Evolutionary conservation across 2,329 filamentous ascomycete species (phyloP), one percentile per base, ranked within the genome.

Genomic region (Chalaropsis thielavioides): DNA sequence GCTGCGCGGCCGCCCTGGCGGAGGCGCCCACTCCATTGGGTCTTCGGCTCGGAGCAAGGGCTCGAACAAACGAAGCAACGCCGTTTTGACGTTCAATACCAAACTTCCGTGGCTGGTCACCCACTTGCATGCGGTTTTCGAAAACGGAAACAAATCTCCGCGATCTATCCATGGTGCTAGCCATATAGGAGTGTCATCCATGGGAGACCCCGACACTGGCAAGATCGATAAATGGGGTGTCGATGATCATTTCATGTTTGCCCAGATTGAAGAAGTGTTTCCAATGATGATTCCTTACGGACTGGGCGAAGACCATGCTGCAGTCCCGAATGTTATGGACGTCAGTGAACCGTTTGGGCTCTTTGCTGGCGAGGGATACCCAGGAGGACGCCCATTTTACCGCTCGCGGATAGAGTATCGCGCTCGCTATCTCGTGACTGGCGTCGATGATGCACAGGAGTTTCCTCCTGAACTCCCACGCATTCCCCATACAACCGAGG

Each of bases 331-430:
- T 71, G 83, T 88, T 43, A 92, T 96, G 87, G 92, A 96, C 72
- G 83, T 96, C 43, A 96, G 91, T 71, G 89, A 92, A 70, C 82
- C 83, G 8, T 92, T 89, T 72, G 92, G 92, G 8, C 83, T 92
- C 76, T 77, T 95, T 7, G 86, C 89, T 64, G 92, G 91, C 2
- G 90, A 96, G 76, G 92, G 90, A 1, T 90, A 87, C 65, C 91
- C 91, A 0, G 89, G 89, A 61, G 92, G 92, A 2, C 85, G 87
- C 65, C 81, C 84, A 56, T 94, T 92, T 72, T 95, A 88, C 71
- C 87, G 90, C 41, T 62, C 61, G 10, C 61, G 61, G 6, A 62
- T 62, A 31, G 61, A 62, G 24, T 35, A 38, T 38, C 41, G 41
- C 13, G 31, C 61, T 62, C 44, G 61, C 24, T 49, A 62, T 44